Evolutionary conservation across 371 early-diverging fungal genomes (phyloP).

Genomic region (Saksenaea oblongispora): DNA sequence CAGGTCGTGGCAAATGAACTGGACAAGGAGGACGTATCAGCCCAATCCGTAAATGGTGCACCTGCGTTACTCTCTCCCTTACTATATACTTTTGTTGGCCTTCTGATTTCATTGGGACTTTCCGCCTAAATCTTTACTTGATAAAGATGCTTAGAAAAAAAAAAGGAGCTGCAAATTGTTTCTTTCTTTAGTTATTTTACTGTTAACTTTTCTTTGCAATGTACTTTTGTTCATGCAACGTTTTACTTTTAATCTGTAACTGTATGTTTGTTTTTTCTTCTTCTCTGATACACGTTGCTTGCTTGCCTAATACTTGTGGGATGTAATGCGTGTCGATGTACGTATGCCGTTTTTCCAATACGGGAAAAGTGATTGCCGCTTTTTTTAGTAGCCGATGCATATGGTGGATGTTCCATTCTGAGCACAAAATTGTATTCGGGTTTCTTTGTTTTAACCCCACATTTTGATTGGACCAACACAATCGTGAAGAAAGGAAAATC

Average conservation of each 20-base stretch:
- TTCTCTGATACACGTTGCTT: background rate
- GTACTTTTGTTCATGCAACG: slow-evolving; percentile 5
- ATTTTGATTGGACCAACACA: too few species aligned
- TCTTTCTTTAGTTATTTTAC: background rate
- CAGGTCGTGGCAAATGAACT: background rate
- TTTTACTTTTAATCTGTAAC: slow-evolving; percentile 2
- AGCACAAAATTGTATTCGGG: too few species aligned
- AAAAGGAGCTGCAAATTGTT: background rate
- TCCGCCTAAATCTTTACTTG: background rate
- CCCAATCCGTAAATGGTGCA: slow-evolving; percentile 1
- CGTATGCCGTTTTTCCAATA: background rate
- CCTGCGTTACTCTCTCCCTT: background rate
- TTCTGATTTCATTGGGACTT: slow-evolving; percentile 1
- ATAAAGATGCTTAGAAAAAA: background rate
- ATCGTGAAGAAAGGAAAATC: too few species aligned
- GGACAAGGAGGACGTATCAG: background rate
- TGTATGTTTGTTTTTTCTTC: background rate
- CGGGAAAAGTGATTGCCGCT: background rate
- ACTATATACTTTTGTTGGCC: background rate
- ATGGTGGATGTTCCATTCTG: too few species aligned
- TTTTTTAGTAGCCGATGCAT: background rate
- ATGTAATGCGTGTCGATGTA: background rate
- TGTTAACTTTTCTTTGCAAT: background rate
- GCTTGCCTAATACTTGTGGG: background rate
- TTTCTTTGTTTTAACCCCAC: too few species aligned